Base-by-base conservation (phyloP, 1,284 basidiomycete species). In the Pyrrhoderma lamaoense region DNA sequence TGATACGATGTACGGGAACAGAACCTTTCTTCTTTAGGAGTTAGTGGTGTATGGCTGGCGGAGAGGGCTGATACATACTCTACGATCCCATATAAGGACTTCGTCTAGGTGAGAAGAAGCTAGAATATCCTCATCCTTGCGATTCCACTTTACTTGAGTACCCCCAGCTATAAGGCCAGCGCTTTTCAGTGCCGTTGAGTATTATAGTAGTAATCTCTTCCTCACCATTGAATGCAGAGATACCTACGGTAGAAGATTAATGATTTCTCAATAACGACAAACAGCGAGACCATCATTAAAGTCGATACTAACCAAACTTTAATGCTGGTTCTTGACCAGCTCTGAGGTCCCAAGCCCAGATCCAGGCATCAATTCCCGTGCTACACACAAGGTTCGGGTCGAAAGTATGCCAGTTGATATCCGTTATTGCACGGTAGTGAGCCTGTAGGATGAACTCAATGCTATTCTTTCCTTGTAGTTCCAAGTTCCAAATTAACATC, bases 61-160 rank as follows among this genome's bases (percentile, higher is more conserved):
- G 11, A 43, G n/a, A 36, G 51, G 27, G 3, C 13, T 40, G 43
- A 7, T 49, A 62, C 73, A 49, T 58, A 90, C 89, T 55, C 91
- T 76, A 54, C 87, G 78, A 62, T 94, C 91, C 91, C 91, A 93
- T 27, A 93, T 82, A 40, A 90, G 67, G 1, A 94, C 86, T 58
- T 87, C 77, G 57, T 88, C 85, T 50, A 80, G 76, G 62, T 96
- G 93, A 1, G 91, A 85, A 1, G 90, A 93, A 0, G 93, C 93
- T 1, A 97, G 72, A 3, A 94, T 70, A 58, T 95, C 83, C 4
- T 82, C 77, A 59, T 94, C 85, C 60, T 85, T 80, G 11, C 89
- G 76, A 62, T 94, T 96, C 90, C 92, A 97, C 67, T 96, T 96
- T 53, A 96, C 90, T 66, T 97, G 93, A 0, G 93, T 96, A 0